Evolutionary conservation across 2,329 filamentous ascomycete genomes (phyloP), one percentile per base, ranked within the genome.

Genomic region (Tolypocladium cylindrosporum): DNA sequence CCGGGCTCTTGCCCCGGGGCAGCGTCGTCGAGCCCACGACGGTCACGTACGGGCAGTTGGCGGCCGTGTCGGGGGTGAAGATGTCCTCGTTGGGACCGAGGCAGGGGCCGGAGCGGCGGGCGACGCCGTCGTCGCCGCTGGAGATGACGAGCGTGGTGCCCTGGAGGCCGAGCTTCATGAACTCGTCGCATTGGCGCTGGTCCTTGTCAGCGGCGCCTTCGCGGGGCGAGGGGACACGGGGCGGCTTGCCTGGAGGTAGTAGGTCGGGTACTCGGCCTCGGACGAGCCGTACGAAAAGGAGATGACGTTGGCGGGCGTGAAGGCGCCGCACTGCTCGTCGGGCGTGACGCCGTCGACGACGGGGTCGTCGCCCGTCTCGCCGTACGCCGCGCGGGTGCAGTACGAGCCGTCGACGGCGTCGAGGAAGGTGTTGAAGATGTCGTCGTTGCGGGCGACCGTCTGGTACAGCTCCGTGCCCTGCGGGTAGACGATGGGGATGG

Each of bases 91-190:
- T 68, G 24, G 60, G 55, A 8, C 63, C 64, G 5, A 65, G 62
- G 53, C 64, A 65, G 50, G 53, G 14, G 21, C 60, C 59, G 27
- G 54, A 42, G 37, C 57, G 51, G n/a, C 57, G 57, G 14, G 62
- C 64, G 9, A 65, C 64, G 14, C 64, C 64, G 24, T 61, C 55
- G 45, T 65, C 63, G 21, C 64, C 61, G 37, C 58, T 60, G 2
- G 77, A 75, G 61, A 77, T 78, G 40, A 82, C 58, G 21, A 83
- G 68, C 1, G 76, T 76, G 13, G 80, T 72, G 24, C 79, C 80
- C 63, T 76, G 75, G 9, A 82, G 74, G 21, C 77, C 79, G 2
- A 83, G 75, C 70, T 84, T 83, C 75, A 82, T 76, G 67, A 79
- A 83, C 70, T 83, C 79, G 58, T 73, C 69, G 65, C 80, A 83